Conservation (phyloP, 169 alveolate species). For the Eimeria mitis region DNA sequence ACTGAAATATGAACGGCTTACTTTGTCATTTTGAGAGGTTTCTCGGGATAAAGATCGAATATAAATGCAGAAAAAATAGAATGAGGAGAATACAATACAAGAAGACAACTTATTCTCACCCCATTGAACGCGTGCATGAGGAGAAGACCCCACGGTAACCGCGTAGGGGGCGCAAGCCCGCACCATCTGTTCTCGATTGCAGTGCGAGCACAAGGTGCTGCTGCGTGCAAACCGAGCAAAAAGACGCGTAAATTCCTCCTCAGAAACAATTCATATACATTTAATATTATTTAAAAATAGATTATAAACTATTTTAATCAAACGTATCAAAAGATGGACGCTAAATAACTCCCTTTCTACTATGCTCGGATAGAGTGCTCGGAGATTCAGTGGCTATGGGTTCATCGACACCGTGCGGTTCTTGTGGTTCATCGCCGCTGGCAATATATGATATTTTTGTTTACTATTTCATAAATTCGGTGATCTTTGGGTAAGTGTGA, state of each 20-base stretch:
- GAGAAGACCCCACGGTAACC: background rate
- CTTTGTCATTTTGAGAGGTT: background rate
- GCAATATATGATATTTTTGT: no score
- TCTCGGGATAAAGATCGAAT: no score
- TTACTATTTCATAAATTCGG: no score
- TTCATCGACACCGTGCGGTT: no score
- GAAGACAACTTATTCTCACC: background rate
- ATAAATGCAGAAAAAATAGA: background rate
- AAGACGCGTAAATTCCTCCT: background rate
- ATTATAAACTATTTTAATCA: background rate
- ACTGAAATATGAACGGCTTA: background rate
- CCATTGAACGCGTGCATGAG: background rate
- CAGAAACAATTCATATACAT: background rate
- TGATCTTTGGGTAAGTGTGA: no score
- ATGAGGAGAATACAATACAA: background rate
- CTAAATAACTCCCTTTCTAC: no score
- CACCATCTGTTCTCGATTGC: background rate
- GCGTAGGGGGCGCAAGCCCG: constrained; percentile 1
- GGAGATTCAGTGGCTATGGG: no score
- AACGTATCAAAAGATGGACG: background rate
- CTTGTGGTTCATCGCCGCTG: no score
- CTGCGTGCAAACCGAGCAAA: background rate
- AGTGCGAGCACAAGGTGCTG: background rate
- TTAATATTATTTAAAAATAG: background rate
- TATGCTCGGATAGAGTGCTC: no score